Percentiles rank a stretch among this genome's conserved stretches.
Conservation (phyloP, 306 rosid genomes). For the Cucumis cinereus region DNA sequence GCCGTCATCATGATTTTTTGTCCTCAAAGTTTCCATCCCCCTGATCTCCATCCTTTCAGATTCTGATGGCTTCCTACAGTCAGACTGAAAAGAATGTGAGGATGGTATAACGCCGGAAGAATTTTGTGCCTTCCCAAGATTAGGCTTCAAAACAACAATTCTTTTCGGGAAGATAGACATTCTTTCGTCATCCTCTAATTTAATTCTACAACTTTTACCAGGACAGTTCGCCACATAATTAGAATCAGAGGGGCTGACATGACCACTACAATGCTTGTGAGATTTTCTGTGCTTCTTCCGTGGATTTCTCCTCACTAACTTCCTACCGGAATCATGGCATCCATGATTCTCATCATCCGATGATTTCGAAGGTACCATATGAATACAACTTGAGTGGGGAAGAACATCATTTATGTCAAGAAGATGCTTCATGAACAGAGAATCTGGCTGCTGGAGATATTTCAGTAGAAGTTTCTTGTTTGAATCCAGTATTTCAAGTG, state of each 20-base stretch:
- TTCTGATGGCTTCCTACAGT: constrained; percentile 34
- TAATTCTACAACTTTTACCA: constrained; percentile 33
- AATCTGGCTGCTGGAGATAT: constrained; percentile 73
- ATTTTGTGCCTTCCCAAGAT: constrained; percentile 52
- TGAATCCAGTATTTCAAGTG: constrained; percentile 72
- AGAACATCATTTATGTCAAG: constrained; percentile 49
- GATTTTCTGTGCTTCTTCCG: constrained; percentile 24
- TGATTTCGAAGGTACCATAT: constrained; percentile 20
- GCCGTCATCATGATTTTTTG: constrained; percentile 21
- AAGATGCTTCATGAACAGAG: constrained; percentile 78
- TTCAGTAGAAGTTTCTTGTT: constrained; percentile 75
- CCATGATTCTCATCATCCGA: constrained; percentile 33
- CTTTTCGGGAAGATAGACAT: constrained; percentile 45
- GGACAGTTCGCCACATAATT: constrained; percentile 24
- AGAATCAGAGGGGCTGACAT: constrained; percentile 30
- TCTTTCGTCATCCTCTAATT: constrained; percentile 25
- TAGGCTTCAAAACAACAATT: constrained; percentile 89
- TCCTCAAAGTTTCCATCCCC: constrained; percentile 29
- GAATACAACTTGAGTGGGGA: constrained; percentile 33
- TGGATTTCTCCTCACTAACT: constrained; percentile 31
- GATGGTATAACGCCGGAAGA: constrained; percentile 35
- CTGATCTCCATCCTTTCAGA: constrained; percentile 26
- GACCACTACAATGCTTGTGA: constrained; percentile 32
- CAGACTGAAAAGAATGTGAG: constrained; percentile 33
- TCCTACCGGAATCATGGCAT: constrained; percentile 23